A percentile compares a stretch with the other conserved stretches of the same genome.
These are phyloP conservation scores for Aspergillus carbonarius DNA, from an alignment of 2,329 filamentous ascomycete genomes.

Conservation along the genomic window DNA sequence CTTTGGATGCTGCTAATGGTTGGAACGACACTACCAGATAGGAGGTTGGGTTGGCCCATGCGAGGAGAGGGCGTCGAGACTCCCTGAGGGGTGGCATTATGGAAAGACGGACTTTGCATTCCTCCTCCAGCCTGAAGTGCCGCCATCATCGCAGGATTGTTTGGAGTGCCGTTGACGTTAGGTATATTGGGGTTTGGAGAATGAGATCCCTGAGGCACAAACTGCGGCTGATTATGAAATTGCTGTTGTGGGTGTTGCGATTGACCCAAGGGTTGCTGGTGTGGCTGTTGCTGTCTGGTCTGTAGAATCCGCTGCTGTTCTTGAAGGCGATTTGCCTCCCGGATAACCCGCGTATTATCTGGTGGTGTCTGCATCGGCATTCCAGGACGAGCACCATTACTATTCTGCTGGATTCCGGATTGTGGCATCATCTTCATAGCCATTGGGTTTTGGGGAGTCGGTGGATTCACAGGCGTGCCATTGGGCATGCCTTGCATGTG, in stretches of 20 bases:
- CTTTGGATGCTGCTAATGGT: slow-evolving; percentile 55
- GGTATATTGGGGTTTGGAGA: slow-evolving; percentile 48
- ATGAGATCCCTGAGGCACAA: slow-evolving; percentile 41
- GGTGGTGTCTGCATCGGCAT: slow-evolving; percentile 56
- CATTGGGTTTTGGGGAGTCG: slow-evolving; percentile 55
- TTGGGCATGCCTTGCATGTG: slow-evolving; percentile 45
- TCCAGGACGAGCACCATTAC: slow-evolving; percentile 36
- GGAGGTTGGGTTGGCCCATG: slow-evolving; percentile 49
- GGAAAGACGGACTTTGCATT: slow-evolving; percentile 46
- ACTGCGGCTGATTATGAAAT: slow-evolving; percentile 42
- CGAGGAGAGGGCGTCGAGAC: slow-evolving; percentile 49
- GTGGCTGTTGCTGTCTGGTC: slow-evolving; percentile 42
- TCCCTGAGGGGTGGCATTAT: slow-evolving; percentile 38
- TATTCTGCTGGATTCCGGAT: slow-evolving; percentile 57
- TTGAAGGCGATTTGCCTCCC: slow-evolving; percentile 49
- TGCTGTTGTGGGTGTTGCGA: slow-evolving; percentile 32
- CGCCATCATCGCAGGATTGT: slow-evolving; percentile 46
- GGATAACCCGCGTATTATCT: slow-evolving; percentile 48
- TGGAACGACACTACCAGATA: slow-evolving; percentile 55
- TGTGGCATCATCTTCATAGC: slow-evolving; percentile 57
- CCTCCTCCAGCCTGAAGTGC: slow-evolving; percentile 45
- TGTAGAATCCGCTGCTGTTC: slow-evolving; percentile 63
- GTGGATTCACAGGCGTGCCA: slow-evolving; percentile 46
- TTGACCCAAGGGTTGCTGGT: slow-evolving; percentile 31
- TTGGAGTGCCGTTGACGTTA: slow-evolving; percentile 40